Evolutionary conservation across 768 basidiomycete species (phyloP).

Genomic region (Trametes cinnabarina): DNA sequence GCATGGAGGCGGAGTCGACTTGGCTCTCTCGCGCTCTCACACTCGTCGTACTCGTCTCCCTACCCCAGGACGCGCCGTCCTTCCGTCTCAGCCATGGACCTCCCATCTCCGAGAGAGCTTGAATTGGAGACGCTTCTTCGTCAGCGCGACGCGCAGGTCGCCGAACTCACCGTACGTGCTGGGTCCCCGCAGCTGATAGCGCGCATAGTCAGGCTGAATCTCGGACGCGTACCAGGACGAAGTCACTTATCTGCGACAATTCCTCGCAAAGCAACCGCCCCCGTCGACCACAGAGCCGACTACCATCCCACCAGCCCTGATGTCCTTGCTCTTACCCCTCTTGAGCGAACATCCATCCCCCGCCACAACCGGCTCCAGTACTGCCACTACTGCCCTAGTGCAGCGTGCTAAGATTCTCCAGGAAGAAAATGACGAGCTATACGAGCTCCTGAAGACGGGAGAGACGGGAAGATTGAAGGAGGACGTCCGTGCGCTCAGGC

Average conservation of each 20-base stretch:
- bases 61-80: slow-evolving; percentile 21
- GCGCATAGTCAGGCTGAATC: slow-evolving; percentile 12
- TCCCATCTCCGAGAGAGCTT: slow-evolving; percentile 73
- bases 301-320: slow-evolving; percentile 67
- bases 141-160: slow-evolving; percentile 69
- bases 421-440: slow-evolving; percentile 86
- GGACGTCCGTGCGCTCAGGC: slow-evolving; percentile 67
- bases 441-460: slow-evolving; percentile 66
- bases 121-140: slow-evolving; percentile 80
- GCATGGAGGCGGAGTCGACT: slow-evolving; percentile 21
- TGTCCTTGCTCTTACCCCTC: slow-evolving; percentile 69
- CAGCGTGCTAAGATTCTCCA: slow-evolving; percentile 72
- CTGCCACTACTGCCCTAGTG: slow-evolving; percentile 70
- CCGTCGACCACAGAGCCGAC: slow-evolving; percentile 60
- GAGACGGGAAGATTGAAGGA: slow-evolving; percentile 83
- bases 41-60: slow-evolving; percentile 9
- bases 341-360: slow-evolving; percentile 43
- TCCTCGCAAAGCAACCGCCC: slow-evolving; percentile 57
- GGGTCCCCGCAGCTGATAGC: slow-evolving; percentile 8
- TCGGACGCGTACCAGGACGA: slow-evolving; percentile 55
- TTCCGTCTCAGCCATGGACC: slow-evolving; percentile 46
- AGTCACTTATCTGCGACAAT: slow-evolving; percentile 63
- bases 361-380: slow-evolving; percentile 36
- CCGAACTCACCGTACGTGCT: slow-evolving; percentile 65
- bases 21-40: slow-evolving; percentile 10